Percentiles rank a stretch among this genome's conserved stretches.
Conservation (phyloP, 2,329 filamentous ascomycete genomes). For the Xylariales sp. region DNA sequence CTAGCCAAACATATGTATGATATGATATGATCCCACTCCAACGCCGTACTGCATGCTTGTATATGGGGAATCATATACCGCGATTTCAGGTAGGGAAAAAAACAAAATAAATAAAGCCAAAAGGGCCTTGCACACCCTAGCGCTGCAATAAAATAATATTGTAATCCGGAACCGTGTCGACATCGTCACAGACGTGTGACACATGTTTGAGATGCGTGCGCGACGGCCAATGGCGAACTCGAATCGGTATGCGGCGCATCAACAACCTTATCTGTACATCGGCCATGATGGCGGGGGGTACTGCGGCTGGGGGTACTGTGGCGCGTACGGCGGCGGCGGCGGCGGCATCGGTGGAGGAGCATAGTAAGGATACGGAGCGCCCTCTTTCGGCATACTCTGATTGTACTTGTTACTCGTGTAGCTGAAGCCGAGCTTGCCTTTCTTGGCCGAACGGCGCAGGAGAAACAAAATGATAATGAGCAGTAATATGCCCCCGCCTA, state of each 20-base stretch:
- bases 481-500: conserved; percentile 47
- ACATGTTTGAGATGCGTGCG: background rate
- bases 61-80: conserved; percentile 10
- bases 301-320: too few species aligned
- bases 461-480: conserved; percentile 45
- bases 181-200: too few species aligned
- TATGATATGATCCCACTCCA: conserved; percentile 6
- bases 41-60: conserved; percentile 25
- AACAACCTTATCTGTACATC: conserved; percentile 37
- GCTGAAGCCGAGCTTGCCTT: conserved; percentile 36
- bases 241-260: background rate
- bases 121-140: background rate
- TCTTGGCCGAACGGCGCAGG: conserved; percentile 30
- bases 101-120: background rate
- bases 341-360: too few species aligned
- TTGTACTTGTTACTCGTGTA: conserved; percentile 41
- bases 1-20: background rate
- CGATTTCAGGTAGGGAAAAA: background rate
- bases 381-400: conserved; percentile 30
- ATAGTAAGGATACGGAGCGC: too few species aligned
- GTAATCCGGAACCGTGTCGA: too few species aligned
- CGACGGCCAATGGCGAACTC: background rate
- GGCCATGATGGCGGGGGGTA: conserved; percentile 9
- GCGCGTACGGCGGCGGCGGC: too few species aligned
- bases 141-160: background rate